These are phyloP conservation scores for Circinella umbellata DNA, from an alignment of 371 early-diverging fungal species.

Conservation along the genomic window DNA sequence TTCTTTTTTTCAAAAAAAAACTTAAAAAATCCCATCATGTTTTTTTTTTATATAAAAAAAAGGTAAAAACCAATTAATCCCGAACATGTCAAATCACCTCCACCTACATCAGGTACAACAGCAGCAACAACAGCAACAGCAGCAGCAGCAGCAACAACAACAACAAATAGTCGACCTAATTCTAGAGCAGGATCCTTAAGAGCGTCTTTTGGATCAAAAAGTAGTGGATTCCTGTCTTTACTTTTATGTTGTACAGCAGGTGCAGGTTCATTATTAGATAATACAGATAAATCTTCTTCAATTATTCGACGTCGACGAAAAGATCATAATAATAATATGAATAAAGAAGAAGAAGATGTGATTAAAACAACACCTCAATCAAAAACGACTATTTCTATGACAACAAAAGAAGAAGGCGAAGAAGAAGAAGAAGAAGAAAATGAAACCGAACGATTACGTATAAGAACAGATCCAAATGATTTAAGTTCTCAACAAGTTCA, in stretches of 20 bases:
- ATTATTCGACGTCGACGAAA: slow-evolving; percentile 8
- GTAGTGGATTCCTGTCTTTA: slow-evolving; percentile 27
- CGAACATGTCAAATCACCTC: slow-evolving; percentile 20
- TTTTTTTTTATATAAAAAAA: neutral
- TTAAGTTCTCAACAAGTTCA: neutral
- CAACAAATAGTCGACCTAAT: neutral
- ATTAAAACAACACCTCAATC: neutral
- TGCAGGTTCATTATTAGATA: slow-evolving; percentile 19
- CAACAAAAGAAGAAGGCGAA: neutral
- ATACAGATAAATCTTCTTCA: slow-evolving; percentile 19
- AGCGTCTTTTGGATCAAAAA: slow-evolving; percentile 20
- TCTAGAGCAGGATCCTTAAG: slow-evolving; percentile 12
- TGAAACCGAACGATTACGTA: neutral
- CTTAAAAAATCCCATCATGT: neutral
- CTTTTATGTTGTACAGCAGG: slow-evolving; percentile 29
- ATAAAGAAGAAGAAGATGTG: neutral
- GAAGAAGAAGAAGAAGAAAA: neutral
- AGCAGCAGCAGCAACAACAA: too few species aligned
- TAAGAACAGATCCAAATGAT: slow-evolving; percentile 2
- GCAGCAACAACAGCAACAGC: neutral
- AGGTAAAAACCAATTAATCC: slow-evolving; percentile 15
- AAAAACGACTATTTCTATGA: neutral
- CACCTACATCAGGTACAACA: slow-evolving; percentile 7
- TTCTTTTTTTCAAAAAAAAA: neutral
- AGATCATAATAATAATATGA: slow-evolving; percentile 13